These are phyloP conservation scores for Trichoderma aggressivum DNA, from an alignment of 2,329 filamentous ascomycete species.

Conservation along the genomic window DNA sequence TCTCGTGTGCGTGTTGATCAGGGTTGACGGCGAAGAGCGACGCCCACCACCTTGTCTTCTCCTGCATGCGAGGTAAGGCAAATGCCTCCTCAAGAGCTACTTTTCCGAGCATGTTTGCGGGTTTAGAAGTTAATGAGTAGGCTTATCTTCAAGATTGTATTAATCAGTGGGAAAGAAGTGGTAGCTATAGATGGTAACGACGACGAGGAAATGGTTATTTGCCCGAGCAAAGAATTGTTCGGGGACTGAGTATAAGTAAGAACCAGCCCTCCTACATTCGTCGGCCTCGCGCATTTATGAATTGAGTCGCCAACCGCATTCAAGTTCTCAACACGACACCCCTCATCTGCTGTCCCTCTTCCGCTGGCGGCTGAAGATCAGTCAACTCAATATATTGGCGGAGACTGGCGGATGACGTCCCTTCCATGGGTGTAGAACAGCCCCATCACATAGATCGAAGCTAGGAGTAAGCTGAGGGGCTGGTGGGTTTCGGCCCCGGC, in stretches of 20 bases:
- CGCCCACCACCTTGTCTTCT: constrained; percentile 61
- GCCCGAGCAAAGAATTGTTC: background rate
- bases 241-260: background rate
- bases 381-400: background rate
- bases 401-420: background rate
- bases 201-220: background rate
- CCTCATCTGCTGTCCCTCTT: constrained; percentile 6
- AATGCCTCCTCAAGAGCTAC: constrained; percentile 62
- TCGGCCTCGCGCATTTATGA: background rate
- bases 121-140: background rate
- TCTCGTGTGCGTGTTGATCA: constrained; percentile 56
- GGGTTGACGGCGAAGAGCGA: constrained; percentile 56
- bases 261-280: background rate
- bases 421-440: background rate
- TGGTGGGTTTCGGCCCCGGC: background rate
- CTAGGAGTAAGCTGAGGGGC: background rate
- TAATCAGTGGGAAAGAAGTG: background rate
- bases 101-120: constrained; percentile 52
- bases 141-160: background rate
- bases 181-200: background rate
- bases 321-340: background rate
- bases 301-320: background rate
- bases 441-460: constrained; percentile 1
- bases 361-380: constrained; percentile 8
- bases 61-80: constrained; percentile 54